A percentile compares a stretch with the other conserved stretches of the same genome.
Evolutionary conservation across 2,329 filamentous ascomycete species (phyloP).

Genomic region (Trichophyton verrucosum): DNA sequence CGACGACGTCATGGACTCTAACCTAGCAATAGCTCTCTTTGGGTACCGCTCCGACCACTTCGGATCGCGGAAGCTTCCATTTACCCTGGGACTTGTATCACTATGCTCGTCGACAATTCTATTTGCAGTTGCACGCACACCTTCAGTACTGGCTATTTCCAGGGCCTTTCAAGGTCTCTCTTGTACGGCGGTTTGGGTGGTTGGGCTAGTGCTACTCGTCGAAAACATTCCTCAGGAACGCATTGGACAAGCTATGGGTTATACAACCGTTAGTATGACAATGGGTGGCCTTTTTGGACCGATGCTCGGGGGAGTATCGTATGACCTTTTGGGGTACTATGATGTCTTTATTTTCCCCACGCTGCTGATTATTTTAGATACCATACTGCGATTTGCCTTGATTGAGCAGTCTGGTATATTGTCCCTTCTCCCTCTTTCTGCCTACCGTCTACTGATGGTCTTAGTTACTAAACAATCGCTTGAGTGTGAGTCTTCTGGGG

Average conservation of each 20-base stretch:
- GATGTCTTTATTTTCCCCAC: conserved; percentile 49
- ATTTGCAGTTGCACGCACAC: conserved; percentile 39
- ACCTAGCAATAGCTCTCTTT: conserved; percentile 11
- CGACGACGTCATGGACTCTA: not conserved
- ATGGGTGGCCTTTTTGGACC: conserved; percentile 47
- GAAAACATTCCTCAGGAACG: conserved; percentile 47
- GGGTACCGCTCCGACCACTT: conserved; percentile 45
- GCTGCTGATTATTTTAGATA: conserved; percentile 44
- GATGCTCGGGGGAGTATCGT: conserved; percentile 48
- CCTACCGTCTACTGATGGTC: no score
- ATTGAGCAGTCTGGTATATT: conserved; percentile 32
- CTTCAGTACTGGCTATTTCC: conserved; percentile 40
- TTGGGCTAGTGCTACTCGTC: conserved; percentile 46
- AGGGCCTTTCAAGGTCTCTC: conserved; percentile 47
- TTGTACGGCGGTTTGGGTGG: conserved; percentile 48
- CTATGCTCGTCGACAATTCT: conserved; percentile 44
- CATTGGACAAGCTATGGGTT: conserved; percentile 50
- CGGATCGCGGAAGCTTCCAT: conserved; percentile 43
- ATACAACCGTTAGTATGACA: conserved; percentile 44
- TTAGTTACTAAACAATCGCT: no score
- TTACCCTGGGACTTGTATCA: conserved; percentile 44
- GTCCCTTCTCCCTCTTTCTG: no score
- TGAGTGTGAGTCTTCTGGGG: not conserved
- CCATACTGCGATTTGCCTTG: conserved; percentile 46
- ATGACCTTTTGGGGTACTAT: conserved; percentile 44